These are phyloP conservation scores for Globisporangium yorkense DNA, from an alignment of 352 stramenopile species.

Conservation along the genomic window DNA sequence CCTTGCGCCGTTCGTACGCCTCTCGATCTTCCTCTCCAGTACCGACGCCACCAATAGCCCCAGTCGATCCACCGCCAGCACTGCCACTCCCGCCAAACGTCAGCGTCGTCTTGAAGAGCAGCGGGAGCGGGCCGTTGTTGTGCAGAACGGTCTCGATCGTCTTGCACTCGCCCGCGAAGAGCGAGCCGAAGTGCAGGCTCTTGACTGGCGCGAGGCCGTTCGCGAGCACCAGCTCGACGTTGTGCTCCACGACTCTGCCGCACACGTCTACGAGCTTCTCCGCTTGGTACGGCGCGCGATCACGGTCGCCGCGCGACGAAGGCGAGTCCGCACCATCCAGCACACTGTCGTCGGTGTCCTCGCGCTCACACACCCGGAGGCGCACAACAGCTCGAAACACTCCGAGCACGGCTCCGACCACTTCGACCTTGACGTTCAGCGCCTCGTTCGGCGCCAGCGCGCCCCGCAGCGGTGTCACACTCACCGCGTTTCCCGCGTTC, in stretches of 20 bases:
- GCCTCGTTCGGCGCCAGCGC: conserved; percentile 24
- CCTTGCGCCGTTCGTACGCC: conserved; percentile 56
- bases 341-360: conserved; percentile 11
- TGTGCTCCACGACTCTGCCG: conserved; percentile 80
- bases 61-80: not conserved
- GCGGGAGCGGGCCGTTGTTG: conserved; percentile 70
- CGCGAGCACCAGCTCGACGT: conserved; percentile 67
- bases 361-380: conserved; percentile 33
- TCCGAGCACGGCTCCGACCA: conserved; percentile 25
- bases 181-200: conserved; percentile 58
- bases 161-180: conserved; percentile 58
- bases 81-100: conserved; percentile 26
- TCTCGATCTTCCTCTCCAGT: conserved; percentile 54
- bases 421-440: conserved; percentile 44
- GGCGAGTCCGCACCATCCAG: not conserved
- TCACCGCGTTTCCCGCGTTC: not conserved
- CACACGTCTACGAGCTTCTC: conserved; percentile 81
- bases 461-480: conserved; percentile 27
- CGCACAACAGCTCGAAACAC: conserved; percentile 37
- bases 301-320: not conserved
- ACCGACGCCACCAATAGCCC: not conserved
- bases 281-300: conserved; percentile 9
- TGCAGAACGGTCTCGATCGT: conserved; percentile 57
- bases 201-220: conserved; percentile 37
- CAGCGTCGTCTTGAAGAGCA: conserved; percentile 57